Percentiles rank a stretch among this genome's conserved stretches.
Conservation (phyloP, 495 filamentous ascomycete species). For the Pseudevernia furfuracea region DNA sequence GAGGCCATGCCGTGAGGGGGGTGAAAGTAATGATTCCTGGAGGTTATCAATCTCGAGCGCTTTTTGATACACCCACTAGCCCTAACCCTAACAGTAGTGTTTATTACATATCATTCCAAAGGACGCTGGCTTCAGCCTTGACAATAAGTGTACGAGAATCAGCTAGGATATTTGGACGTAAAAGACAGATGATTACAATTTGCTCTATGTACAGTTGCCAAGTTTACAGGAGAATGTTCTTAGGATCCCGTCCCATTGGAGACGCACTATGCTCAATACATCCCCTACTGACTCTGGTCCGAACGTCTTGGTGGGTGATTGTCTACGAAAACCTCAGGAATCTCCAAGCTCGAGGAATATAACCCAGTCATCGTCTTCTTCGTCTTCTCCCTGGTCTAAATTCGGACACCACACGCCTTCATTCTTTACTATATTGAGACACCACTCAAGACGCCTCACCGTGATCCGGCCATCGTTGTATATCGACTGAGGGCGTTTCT, state of each 20-base stretch:
- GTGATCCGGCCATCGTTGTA: constrained; percentile 20
- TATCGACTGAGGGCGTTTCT: constrained; percentile 21
- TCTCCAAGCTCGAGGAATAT: constrained; percentile 20
- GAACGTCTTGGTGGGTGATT: not conserved
- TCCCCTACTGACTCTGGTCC: not conserved
- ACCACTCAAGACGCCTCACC: constrained; percentile 17
- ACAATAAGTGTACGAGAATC: not conserved
- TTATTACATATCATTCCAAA: too few relatives aligned
- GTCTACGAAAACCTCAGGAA: not conserved
- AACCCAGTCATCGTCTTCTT: constrained; percentile 28
- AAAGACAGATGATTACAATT: not conserved
- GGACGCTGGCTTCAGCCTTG: too few relatives aligned
- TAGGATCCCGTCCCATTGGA: not conserved
- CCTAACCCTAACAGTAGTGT: not conserved
- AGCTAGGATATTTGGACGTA: not conserved
- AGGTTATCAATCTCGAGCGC: not conserved
- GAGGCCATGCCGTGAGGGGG: constrained; percentile 46
- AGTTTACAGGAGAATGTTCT: not conserved
- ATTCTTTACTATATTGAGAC: constrained; percentile 19
- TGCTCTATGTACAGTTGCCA: not conserved
- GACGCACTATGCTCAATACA: not conserved
- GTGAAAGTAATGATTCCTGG: not conserved
- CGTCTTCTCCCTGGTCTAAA: constrained; percentile 26
- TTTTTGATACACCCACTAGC: not conserved
- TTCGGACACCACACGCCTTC: constrained; percentile 25